phyloP scores from a whole-genome alignment of 177 flowering plant species.

The Vitis hybrid region DNA sequence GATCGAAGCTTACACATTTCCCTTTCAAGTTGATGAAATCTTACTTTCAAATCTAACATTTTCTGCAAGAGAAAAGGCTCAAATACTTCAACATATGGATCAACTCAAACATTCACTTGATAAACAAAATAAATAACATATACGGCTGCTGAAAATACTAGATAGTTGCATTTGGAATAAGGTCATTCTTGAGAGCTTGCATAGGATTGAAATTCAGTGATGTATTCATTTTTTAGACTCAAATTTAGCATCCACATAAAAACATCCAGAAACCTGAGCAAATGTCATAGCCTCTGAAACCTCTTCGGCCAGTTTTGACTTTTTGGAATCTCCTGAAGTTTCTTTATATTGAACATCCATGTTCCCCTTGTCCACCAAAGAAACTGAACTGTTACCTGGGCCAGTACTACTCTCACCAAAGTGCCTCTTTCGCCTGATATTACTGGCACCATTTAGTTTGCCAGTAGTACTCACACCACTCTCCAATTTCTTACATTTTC shows the following conservation, averaged over 20 bases:
- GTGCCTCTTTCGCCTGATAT: slow-evolving; percentile 22
- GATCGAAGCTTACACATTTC: slow-evolving; percentile 35
- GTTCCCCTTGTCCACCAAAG: slow-evolving; percentile 6
- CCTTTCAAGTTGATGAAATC: slow-evolving; percentile 31
- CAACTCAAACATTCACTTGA: not conserved
- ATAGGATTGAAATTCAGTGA: slow-evolving; percentile 15
- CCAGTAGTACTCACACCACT: slow-evolving; percentile 1
- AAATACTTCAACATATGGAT: not conserved
- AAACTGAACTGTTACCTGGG: slow-evolving; percentile 6
- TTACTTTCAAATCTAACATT: slow-evolving; percentile 33
- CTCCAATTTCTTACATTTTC: slow-evolving; percentile 4
- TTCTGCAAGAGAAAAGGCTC: slow-evolving; percentile 24
- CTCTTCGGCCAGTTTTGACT: not conserved
- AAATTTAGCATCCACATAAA: slow-evolving; percentile 11
- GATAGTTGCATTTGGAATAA: not conserved
- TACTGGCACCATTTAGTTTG: slow-evolving; percentile 11
- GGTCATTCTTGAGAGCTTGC: slow-evolving; percentile 26
- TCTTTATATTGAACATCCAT: slow-evolving; percentile 13
- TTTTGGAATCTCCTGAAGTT: slow-evolving; percentile 5
- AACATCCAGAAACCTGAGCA: slow-evolving; percentile 14
- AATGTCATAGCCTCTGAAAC: slow-evolving; percentile 3
- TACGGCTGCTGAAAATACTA: not conserved
- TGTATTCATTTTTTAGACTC: slow-evolving; percentile 7
- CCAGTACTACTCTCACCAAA: slow-evolving; percentile 24
- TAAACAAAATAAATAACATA: not conserved